Percentiles rank a stretch among this genome's conserved stretches.
phyloP scores from a whole-genome alignment of 495 filamentous ascomycete species.

The Neurospora intermedia region DNA sequence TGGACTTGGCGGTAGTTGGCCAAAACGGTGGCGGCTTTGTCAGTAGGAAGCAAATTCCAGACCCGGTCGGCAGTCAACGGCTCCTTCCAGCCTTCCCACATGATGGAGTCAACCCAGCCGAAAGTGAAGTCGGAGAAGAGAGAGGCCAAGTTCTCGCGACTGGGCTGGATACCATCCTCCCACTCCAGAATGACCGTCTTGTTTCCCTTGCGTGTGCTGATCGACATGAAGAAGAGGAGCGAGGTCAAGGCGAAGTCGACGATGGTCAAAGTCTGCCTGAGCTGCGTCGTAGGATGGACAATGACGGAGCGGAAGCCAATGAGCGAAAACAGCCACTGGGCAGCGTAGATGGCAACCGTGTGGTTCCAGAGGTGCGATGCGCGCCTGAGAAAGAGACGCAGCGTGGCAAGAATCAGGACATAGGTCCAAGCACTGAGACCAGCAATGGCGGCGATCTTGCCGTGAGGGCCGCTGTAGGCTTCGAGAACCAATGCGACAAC shows the following conservation, averaged over 20 bases:
- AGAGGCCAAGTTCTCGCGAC: constrained; percentile 74
- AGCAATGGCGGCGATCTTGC: constrained; percentile 48
- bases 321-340: constrained; percentile 69
- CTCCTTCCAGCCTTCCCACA: constrained; percentile 84
- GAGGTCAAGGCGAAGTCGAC: constrained; percentile 64
- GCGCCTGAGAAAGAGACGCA: constrained; percentile 61
- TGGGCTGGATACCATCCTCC: constrained; percentile 77
- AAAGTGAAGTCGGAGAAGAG: constrained; percentile 83
- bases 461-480: constrained; percentile 19
- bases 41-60: constrained; percentile 82
- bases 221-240: constrained; percentile 59
- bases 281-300: constrained; percentile 60
- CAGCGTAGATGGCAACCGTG: constrained; percentile 73
- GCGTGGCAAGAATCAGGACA: constrained; percentile 59
- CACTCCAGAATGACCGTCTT: constrained; percentile 78
- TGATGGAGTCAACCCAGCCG: constrained; percentile 78
- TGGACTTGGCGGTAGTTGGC: constrained; percentile 73
- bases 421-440: constrained; percentile 70
- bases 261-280: constrained; percentile 51
- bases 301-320: constrained; percentile 75
- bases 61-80: constrained; percentile 73
- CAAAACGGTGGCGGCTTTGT: constrained; percentile 73
- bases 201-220: constrained; percentile 84
- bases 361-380: constrained; percentile 84
- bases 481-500: constrained; percentile 43